phyloP scores from a whole-genome alignment of 2,329 filamentous ascomycete genomes.

The Acrocalymma vagum region DNA sequence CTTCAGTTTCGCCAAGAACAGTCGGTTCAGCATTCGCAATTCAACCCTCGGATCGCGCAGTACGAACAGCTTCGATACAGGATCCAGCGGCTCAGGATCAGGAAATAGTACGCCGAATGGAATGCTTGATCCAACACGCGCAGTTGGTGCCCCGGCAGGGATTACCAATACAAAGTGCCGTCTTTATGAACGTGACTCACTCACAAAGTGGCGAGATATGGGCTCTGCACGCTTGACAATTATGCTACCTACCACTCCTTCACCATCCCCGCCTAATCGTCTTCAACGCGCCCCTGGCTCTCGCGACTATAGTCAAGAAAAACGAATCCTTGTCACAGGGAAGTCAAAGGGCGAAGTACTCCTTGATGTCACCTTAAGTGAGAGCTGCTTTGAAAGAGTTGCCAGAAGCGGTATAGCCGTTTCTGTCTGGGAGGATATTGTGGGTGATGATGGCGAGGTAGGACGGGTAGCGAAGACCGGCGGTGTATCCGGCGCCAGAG shows the following conservation, averaged over 20 bases:
- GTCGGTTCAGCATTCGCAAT: slow-evolving; percentile 82
- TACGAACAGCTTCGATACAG: slow-evolving; percentile 60
- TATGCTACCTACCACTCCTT: slow-evolving; percentile 67
- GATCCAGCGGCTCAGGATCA: slow-evolving; percentile 55
- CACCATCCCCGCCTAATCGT: slow-evolving; percentile 30
- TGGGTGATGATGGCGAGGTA: slow-evolving; percentile 61
- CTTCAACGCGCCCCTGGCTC: slow-evolving; percentile 46
- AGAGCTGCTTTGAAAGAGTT: slow-evolving; percentile 84
- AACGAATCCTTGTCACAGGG: slow-evolving; percentile 81
- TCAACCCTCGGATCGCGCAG: slow-evolving; percentile 73
- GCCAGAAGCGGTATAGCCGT: slow-evolving; percentile 88
- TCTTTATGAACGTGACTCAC: slow-evolving; percentile 79
- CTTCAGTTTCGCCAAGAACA: slow-evolving; percentile 72
- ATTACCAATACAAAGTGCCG: slow-evolving; percentile 85
- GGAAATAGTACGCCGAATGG: slow-evolving; percentile 44
- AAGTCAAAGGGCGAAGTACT: slow-evolving; percentile 74
- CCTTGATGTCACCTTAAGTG: slow-evolving; percentile 84
- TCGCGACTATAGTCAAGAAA: slow-evolving; percentile 67
- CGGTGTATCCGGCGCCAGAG: slow-evolving; percentile 63
- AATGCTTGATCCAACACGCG: slow-evolving; percentile 37
- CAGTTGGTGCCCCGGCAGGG: slow-evolving; percentile 62
- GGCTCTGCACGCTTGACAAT: slow-evolving; percentile 86
- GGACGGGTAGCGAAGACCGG: slow-evolving; percentile 67
- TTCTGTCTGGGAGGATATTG: slow-evolving; percentile 78
- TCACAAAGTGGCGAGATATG: slow-evolving; percentile 88